Base-by-base conservation (phyloP, 73 alveolate genomes). In the Paraurostyla sp. region DNA sequence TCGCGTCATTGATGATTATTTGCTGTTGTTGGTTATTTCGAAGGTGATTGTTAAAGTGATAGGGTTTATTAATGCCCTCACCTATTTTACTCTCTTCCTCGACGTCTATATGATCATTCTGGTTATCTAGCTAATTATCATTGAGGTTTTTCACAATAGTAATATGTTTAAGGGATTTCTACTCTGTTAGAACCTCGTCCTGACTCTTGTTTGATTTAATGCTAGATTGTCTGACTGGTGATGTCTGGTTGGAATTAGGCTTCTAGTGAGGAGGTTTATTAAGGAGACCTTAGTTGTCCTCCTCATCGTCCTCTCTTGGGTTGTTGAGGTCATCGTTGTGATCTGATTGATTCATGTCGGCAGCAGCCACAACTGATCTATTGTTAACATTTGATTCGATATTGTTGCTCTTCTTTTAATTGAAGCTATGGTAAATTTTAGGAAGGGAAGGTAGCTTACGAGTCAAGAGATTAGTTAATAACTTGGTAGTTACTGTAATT, bases 281-380 rank as follows among this genome's bases (percentile, higher is more conserved):
- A 6, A 65, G 82, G 13, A 65, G 23, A 13, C 46, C 46, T 40
- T 65, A 38, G 23, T 65, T 65, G 23, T 65, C 82, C 35, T 65
- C 82, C 16, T 15, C 82, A 1, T 65, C 1, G 25, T n/a, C n/a
- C n/a, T n/a, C n/a, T n/a, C n/a, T n/a, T n/a, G n/a, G n/a, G n/a
- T n/a, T n/a, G n/a, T 65, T 65, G 7, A 38, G 25, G n/a, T 65
- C 82, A 35, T 65, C 82, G 16, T 38, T 18, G 23, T 65, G 7
- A 15, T 65, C 82, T 7, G 82, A 65, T 38, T 65, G 36, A 65
- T 65, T 40, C 13, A n/a, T n/a, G n/a, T n/a, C n/a, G n/a, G n/a
- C n/a, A n/a, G 58, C 82, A 22, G 35, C 82, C 9, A 65, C 15
- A 13, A 59, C 48, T 29, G 58, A 3, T 11, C 60, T 13, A 13